Evolutionary conservation across 2,329 filamentous ascomycete species (phyloP), one percentile per base, ranked within the genome.

Genomic region (Alternaria burnsii): DNA sequence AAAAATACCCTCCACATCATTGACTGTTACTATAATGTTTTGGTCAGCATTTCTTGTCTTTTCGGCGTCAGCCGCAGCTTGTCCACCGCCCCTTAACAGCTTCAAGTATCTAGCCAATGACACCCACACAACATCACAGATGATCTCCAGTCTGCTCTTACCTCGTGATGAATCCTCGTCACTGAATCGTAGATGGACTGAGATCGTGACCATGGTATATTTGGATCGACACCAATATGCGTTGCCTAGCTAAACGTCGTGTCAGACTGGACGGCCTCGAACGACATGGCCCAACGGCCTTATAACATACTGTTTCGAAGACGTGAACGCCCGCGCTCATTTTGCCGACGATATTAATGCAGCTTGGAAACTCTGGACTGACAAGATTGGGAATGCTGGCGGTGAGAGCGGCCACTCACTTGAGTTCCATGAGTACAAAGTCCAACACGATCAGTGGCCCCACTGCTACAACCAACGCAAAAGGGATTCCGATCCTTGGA

Each of bases 301-400:
- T 18, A 28, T 53, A 7, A 38, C 34, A 24, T 53, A 53, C 48
- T 58, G 55, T 44, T 58, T 32, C 10, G 48, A 30, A 22, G 48
- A 58, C 14, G 28, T 43, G 6, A 16, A 41, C 9, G 30, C 40
- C 18, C 38, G 48, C 3, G 34, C 14, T 18, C 22, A 58, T 28
- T 53, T 58, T 28, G n/a, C 16, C 14, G 16, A 53, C n/a, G 48
- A 52, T 4, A 53, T 53, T 16, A 32, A 53, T 14, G 55, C 47
- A 18, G 55, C 55, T 8, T 52, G 47, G 47, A 58, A 58, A 34
- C 48, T 58, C 6, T 58, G 55, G 55, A 20, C 30, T 2, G 48
- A 58, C 24, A 52, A 36, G n/a, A 52, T 58, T 4, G 38, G 55
- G 4, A 26, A 52, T 9, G 46, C 46, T 9, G 36, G 55, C 5